phyloP scores from a whole-genome alignment of 2,329 filamentous ascomycete species.

The Epichloe elymi region DNA sequence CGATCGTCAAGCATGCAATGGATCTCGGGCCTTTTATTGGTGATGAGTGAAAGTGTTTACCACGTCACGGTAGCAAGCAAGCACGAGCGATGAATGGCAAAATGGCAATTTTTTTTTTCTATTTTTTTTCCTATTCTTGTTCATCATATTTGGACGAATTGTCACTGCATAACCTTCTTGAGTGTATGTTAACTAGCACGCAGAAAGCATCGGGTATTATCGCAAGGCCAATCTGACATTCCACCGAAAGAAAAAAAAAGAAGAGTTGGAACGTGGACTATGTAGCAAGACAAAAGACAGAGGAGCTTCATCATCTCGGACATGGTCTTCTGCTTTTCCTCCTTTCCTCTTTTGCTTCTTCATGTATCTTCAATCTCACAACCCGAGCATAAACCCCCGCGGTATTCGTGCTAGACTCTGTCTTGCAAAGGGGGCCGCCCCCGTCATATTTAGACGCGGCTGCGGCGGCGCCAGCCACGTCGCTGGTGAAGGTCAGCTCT shows the following conservation, averaged over 20 bases:
- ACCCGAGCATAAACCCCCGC: no score
- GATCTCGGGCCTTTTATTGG: no score
- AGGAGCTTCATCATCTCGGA: not conserved
- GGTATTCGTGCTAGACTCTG: no score
- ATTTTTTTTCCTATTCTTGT: no score
- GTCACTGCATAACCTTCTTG: no score
- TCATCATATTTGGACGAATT: no score
- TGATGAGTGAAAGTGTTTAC: no score
- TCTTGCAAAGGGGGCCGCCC: no score
- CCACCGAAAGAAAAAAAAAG: not conserved
- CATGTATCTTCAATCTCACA: not conserved
- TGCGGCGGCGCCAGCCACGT: conserved; percentile 30
- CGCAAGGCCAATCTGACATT: not conserved
- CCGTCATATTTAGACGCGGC: conserved; percentile 23
- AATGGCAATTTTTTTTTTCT: not conserved
- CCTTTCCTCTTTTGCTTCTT: not conserved
- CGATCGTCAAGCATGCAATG: no score
- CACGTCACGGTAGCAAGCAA: no score
- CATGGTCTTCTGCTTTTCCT: no score
- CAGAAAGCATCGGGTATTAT: not conserved
- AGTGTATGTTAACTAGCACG: no score
- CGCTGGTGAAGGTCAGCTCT: conserved; percentile 17
- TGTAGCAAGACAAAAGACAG: not conserved
- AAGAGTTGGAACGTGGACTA: not conserved
- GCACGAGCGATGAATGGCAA: not conserved